phyloP scores from a whole-genome alignment of 164 flowering plant species.

The Berberis vulgaris region DNA sequence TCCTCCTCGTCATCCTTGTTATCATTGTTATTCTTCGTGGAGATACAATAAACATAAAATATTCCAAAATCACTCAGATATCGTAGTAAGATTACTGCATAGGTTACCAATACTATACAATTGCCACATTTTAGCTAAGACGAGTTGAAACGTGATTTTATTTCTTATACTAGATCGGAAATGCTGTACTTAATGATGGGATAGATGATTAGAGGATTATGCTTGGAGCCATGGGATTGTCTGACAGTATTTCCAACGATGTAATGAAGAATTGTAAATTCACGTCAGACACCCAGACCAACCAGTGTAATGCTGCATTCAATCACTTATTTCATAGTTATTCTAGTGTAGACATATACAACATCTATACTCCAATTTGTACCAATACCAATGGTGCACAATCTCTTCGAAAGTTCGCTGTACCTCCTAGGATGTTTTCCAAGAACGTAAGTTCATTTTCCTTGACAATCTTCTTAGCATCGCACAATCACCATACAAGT shows the following conservation, averaged over 20 bases:
- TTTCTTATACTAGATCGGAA: conserved; percentile 9
- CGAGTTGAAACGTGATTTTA: too few relatives aligned
- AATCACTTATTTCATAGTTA: conserved; percentile 28
- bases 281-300: conserved; percentile 11
- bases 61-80: too few relatives aligned
- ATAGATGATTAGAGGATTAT: conserved; percentile 38
- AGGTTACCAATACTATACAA: too few relatives aligned
- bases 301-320: conserved; percentile 11
- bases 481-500: neutral
- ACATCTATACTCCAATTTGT: conserved; percentile 50
- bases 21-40: too few relatives aligned
- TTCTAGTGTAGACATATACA: conserved; percentile 46
- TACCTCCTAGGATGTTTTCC: conserved; percentile 25
- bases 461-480: too few relatives aligned
- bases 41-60: too few relatives aligned
- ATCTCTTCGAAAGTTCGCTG: conserved; percentile 11
- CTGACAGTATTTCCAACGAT: conserved; percentile 34
- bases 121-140: too few relatives aligned
- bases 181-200: conserved; percentile 47
- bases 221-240: conserved; percentile 68
- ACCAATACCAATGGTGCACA: neutral
- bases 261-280: conserved; percentile 37
- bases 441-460: conserved; percentile 23
- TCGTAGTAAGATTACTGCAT: too few relatives aligned
- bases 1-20: neutral